Evolutionary conservation across 352 stramenopile genomes (phyloP).

Genomic region (Blastocystis sp.): DNA sequence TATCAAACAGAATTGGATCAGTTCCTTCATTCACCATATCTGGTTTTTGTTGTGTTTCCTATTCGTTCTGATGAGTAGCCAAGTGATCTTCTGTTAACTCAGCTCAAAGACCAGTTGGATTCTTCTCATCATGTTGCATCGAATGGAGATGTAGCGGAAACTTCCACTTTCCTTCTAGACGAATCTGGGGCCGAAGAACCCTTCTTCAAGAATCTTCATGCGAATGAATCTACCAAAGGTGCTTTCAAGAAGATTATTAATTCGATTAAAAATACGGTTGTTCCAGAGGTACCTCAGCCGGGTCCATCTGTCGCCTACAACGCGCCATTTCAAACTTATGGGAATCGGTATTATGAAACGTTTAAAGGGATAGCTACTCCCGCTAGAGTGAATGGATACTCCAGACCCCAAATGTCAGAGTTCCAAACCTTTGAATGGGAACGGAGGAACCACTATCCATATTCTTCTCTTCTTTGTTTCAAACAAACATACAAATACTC

Average conservation of each 20-base stretch:
- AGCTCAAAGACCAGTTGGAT: not conserved
- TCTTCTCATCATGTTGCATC: not conserved
- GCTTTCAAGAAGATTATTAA: not conserved
- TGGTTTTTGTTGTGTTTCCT: not conserved
- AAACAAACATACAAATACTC: constrained; percentile 26
- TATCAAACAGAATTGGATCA: not conserved
- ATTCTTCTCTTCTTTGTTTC: not conserved
- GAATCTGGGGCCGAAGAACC: not conserved
- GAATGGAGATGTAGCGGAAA: not conserved
- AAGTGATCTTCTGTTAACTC: not conserved
- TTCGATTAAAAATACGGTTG: not conserved
- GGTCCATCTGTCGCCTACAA: not conserved
- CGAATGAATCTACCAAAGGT: not conserved
- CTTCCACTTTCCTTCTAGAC: not conserved
- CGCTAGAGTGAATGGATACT: not conserved
- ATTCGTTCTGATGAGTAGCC: not conserved
- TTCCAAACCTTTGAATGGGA: not conserved
- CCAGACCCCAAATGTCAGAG: not conserved
- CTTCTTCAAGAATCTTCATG: not conserved
- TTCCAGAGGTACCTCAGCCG: not conserved
- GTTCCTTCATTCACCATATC: not conserved
- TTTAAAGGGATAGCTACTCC: not conserved
- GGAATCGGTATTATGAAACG: not conserved
- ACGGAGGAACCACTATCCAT: not conserved
- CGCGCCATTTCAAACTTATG: not conserved